Evolutionary conservation across 306 rosid genomes (phyloP), one percentile per base, ranked within the genome.

Genomic region (Cajanus cajan): DNA sequence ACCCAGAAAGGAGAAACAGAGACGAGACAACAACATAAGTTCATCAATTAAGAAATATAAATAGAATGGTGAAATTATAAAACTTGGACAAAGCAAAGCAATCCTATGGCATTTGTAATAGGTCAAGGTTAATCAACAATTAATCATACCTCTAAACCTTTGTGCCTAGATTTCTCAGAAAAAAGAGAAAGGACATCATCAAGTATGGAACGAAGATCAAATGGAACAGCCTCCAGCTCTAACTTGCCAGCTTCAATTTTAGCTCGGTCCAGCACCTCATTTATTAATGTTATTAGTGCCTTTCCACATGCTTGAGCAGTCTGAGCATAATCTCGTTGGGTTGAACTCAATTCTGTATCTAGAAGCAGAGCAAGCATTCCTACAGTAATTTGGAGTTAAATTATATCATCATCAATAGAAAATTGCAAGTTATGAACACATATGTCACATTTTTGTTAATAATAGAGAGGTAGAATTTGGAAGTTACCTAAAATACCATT

Each of bases 311-410:
- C 91, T 71, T 91, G 97, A 69, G 98, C 97, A 74, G 97, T 94
- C 86, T 89, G 97, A 54, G 94, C 97, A 85, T 90, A 94, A 80
- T 94, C 97, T 81, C 90, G 80, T 88, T 94, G 98, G 21, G 98
- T 91, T 48, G 97, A 92, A 70, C 91, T 91, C 84, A 94, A 83
- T 78, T 89, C 92, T 21, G 97, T 94, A 86, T 90, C 98, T 36
- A 94, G 85, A 82, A 94, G 98, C 83, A 94, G 82, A 55, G 84
- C 98, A 73, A 94, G 97, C 98, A 94, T 93, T 78, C 98, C 97
- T 93, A 83, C 80, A 88, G 78, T 37, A 55, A 72, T 79, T 74
- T 28, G 22, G 22, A 73, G 39, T 71, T 68, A 44, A 36, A 48
- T 41, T 40, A 78, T 8, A n/a, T 43, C 55, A 84, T 25, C 33